phyloP scores from a whole-genome alignment of 495 filamentous ascomycete species.

The Penicillium parvum region DNA sequence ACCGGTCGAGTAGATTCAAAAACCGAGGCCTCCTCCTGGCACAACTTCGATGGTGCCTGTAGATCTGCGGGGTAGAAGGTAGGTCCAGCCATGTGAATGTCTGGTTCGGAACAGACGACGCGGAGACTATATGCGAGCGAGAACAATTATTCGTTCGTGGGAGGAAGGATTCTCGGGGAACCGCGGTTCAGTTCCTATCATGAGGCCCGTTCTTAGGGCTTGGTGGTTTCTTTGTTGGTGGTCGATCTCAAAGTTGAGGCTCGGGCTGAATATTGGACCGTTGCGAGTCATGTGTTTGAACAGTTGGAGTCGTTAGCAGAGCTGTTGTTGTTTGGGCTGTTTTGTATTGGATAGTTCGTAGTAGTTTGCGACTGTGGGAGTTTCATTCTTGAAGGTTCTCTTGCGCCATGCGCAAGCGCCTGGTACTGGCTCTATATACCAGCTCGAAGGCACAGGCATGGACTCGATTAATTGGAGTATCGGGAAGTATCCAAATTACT shows the following conservation, averaged over 20 bases:
- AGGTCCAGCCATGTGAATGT: slow-evolving; percentile 1
- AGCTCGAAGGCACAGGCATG: no score
- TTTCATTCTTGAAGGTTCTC: no score
- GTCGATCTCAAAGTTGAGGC: slow-evolving; percentile 2
- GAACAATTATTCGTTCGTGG: background rate
- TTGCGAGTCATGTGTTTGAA: background rate
- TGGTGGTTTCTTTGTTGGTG: background rate
- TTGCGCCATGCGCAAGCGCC: no score
- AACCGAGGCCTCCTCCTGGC: background rate
- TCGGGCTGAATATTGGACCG: slow-evolving; percentile 1
- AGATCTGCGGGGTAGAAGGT: slow-evolving; percentile 10
- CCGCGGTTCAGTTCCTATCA: slow-evolving; percentile 4
- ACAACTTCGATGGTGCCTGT: slow-evolving; percentile 9
- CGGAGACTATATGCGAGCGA: background rate
- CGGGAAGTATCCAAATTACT: no score
- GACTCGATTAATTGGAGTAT: no score
- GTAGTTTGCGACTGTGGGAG: no score
- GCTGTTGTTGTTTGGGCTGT: background rate
- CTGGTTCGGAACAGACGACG: background rate
- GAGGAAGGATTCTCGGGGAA: background rate
- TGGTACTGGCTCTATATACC: no score
- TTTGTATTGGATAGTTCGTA: no score
- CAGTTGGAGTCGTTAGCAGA: background rate
- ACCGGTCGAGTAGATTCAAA: background rate
- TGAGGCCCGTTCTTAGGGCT: background rate